phyloP scores from a whole-genome alignment of 2,329 filamentous ascomycete species.

The Aspergillus vadensis region DNA sequence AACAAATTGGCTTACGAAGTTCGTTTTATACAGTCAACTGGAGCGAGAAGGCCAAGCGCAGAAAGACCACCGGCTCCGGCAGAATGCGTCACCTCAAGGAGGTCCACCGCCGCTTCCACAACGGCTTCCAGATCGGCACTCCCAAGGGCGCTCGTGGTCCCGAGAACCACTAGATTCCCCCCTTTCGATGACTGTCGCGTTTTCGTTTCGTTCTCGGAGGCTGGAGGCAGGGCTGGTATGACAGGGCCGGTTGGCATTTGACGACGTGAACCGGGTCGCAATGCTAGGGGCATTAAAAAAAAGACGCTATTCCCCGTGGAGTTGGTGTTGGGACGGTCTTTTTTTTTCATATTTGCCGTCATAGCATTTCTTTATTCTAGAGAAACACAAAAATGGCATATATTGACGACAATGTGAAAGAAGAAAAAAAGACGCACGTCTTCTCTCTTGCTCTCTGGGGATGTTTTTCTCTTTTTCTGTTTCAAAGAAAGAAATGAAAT shows the following conservation, averaged over 20 bases:
- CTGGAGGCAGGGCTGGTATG: slow-evolving; percentile 43
- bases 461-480: slow-evolving; percentile 28
- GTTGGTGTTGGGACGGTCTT: slow-evolving; percentile 40
- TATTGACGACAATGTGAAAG: slow-evolving; percentile 28
- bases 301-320: slow-evolving; percentile 35
- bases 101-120: slow-evolving; percentile 91
- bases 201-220: slow-evolving; percentile 38
- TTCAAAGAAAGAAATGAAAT: slow-evolving; percentile 24
- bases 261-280: slow-evolving; percentile 34
- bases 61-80: slow-evolving; percentile 98
- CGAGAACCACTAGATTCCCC: slow-evolving; percentile 44
- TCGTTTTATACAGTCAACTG: slow-evolving; percentile 77
- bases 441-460: slow-evolving; percentile 25
- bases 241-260: slow-evolving; percentile 38
- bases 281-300: slow-evolving; percentile 36
- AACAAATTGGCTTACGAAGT: slow-evolving; percentile 31
- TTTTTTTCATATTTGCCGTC: slow-evolving; percentile 32
- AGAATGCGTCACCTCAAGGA: slow-evolving; percentile 94
- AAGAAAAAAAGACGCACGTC: slow-evolving; percentile 20
- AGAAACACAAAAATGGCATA: slow-evolving; percentile 25
- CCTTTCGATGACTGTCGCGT: slow-evolving; percentile 36
- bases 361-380: slow-evolving; percentile 31
- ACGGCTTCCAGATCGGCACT: slow-evolving; percentile 90
- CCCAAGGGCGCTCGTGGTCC: slow-evolving; percentile 81
- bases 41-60: slow-evolving; percentile 99